These are phyloP conservation scores for Scheffersomyces parashehatae DNA, from an alignment of 1,139 yeast genomes.

Conservation along the genomic window DNA sequence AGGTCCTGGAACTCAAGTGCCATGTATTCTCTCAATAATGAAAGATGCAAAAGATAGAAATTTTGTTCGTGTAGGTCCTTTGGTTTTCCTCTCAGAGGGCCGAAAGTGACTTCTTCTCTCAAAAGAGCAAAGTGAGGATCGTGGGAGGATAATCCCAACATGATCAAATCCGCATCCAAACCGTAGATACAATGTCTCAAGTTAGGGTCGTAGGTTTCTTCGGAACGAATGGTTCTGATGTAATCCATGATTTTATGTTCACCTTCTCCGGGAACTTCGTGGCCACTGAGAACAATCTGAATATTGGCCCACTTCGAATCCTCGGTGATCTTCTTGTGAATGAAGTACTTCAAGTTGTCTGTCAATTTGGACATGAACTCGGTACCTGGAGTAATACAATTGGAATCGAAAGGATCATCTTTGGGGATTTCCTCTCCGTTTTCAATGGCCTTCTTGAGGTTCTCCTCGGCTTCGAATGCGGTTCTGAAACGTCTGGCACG, in stretches of 20 bases:
- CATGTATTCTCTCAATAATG: slow-evolving; percentile 86
- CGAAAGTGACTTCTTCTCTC: slow-evolving; percentile 95
- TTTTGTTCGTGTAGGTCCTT: slow-evolving; percentile 74
- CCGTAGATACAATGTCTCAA: slow-evolving; percentile 96
- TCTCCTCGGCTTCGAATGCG: slow-evolving; percentile 89
- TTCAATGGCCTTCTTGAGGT: slow-evolving; percentile 61
- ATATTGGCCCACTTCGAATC: slow-evolving; percentile 92
- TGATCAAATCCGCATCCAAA: slow-evolving; percentile 94
- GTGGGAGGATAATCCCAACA: slow-evolving; percentile 95
- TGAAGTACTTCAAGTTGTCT: slow-evolving; percentile 80
- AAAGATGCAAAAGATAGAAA: slow-evolving; percentile 79
- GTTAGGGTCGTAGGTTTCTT: slow-evolving; percentile 75
- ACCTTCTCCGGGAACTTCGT: slow-evolving; percentile 99
- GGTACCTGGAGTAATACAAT: slow-evolving; percentile 97
- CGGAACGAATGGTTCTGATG: slow-evolving; percentile 78
- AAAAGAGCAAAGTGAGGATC: slow-evolving; percentile 94
- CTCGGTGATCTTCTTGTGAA: slow-evolving; percentile 83
- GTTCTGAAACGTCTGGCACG: slow-evolving; percentile 95
- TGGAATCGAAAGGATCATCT: slow-evolving; percentile 87
- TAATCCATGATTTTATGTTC: slow-evolving; percentile 98
- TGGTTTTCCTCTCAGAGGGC: slow-evolving; percentile 51
- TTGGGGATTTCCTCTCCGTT: slow-evolving; percentile 64
- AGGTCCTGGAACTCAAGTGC: slow-evolving; percentile 81
- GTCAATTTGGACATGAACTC: slow-evolving; percentile 96
- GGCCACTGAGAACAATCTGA: slow-evolving; percentile 86